Base-by-base conservation (phyloP, 2,329 filamentous ascomycete species). In the Xylariaceae sp. region DNA sequence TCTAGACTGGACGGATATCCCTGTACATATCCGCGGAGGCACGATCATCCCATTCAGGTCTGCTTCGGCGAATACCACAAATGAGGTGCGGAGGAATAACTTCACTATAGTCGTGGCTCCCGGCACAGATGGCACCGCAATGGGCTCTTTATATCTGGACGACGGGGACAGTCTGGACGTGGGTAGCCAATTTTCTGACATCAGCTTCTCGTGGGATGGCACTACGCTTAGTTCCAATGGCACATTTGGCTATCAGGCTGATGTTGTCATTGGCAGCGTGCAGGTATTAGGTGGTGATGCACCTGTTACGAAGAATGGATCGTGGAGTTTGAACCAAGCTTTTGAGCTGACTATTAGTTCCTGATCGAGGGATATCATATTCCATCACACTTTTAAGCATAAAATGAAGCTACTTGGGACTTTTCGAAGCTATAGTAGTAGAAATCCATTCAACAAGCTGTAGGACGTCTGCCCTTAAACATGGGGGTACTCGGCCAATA, bases 11-110 rank as follows among this genome's bases (percentile, higher is more conserved):
- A 53, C 54, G 2, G 56, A 61, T 8, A 85, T 86, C 49, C 82
- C 82, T 2, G 69, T 85, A 6, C 80, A 84, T 58, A 75, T 84
- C 55, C 75, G 76, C 41, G 80, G 79, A 20, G 82, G 82, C 19
- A 71, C 62, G 44, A 77, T 85, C 48, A 57, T 85, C n/a, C 79
- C 81, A 0, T 60, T 79, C 44, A 75, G 82, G 21, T 60, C 63
- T 1, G 64, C 69, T 33, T 70, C 70, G 23, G 73, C 70, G 1
- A 76, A 74, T 44, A 79, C 75, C 0, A 79, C 76, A 2, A 68
- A 66, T 1, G 66, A 69, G 16, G 60, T 79, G 37, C 66, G 76
- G 17, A 60, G 67, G 47, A 59, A 76, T 45, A 63, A 72, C 50
- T 79, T 79, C 55, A 57, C 63, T 6, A 46, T 80, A 22, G 47